A percentile compares a stretch with the other conserved stretches of the same genome.
Evolutionary conservation across 1,139 yeast genomes (phyloP).

Genomic region (Hyphopichia buzzinii): DNA sequence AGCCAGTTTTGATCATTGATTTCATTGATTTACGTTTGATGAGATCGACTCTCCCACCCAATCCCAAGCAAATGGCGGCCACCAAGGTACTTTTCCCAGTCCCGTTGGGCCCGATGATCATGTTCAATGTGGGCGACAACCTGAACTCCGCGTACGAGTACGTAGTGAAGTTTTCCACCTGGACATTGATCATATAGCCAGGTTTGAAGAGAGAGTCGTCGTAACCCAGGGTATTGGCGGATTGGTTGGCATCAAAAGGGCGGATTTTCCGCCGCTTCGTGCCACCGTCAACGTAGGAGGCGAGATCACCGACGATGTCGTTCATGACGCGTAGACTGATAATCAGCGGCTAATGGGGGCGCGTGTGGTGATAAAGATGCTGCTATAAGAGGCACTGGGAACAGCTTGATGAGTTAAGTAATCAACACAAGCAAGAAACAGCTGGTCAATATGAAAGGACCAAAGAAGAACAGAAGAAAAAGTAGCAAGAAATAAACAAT

Average conservation of each 20-base stretch:
- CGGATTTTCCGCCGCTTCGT: conserved; percentile 1
- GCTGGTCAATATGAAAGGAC: too few species aligned
- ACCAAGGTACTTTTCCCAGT: conserved; percentile 94
- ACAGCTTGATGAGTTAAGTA: too few species aligned
- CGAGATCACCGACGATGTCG: conserved; percentile 2
- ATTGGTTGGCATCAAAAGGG: background rate
- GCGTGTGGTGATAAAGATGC: too few species aligned
- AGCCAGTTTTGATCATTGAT: conserved; percentile 79
- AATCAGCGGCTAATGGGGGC: too few species aligned
- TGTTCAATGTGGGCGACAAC: conserved; percentile 80
- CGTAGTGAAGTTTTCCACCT: conserved; percentile 76
- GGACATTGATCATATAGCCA: conserved; percentile 70
- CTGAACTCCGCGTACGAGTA: conserved; percentile 74
- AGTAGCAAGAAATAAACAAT: too few species aligned
- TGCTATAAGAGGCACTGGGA: too few species aligned
- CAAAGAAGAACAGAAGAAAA: too few species aligned
- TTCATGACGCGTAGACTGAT: background rate
- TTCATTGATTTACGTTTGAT: conserved; percentile 76
- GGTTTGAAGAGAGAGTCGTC: conserved; percentile 30
- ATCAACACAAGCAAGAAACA: too few species aligned
- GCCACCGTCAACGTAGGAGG: background rate
- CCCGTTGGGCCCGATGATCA: conserved; percentile 97
- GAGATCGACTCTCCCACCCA: conserved; percentile 76
- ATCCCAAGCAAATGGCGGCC: conserved; percentile 88
- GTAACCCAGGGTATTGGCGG: background rate